A percentile compares a stretch with the other conserved stretches of the same genome.
Conservation (phyloP, 2,329 filamentous ascomycete genomes). For the Xylaria sp. region DNA sequence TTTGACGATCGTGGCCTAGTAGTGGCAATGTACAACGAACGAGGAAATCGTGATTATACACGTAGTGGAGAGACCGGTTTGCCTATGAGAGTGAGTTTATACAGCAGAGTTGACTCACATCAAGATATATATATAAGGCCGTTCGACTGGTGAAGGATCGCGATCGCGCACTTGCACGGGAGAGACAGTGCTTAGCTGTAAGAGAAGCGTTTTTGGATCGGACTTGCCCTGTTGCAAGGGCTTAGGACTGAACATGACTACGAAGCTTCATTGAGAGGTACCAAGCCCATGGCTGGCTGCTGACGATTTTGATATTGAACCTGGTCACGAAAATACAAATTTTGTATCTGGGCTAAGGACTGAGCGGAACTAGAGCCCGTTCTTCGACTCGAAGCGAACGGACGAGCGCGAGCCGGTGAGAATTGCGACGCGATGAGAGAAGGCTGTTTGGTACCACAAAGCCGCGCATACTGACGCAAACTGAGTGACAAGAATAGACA, state of each 20-base stretch:
- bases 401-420: not conserved
- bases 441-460: not conserved
- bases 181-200: not conserved
- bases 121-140: conserved; percentile 14
- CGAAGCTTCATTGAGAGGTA: conserved; percentile 14
- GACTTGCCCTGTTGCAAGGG: conserved; percentile 4
- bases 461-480: not conserved
- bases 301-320: conserved; percentile 20
- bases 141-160: conserved; percentile 13
- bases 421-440: not conserved
- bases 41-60: conserved; percentile 33
- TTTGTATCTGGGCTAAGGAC: conserved; percentile 15
- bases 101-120: not conserved
- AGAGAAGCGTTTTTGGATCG: conserved; percentile 28
- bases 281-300: conserved; percentile 25
- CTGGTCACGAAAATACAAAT: conserved; percentile 16
- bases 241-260: conserved; percentile 9
- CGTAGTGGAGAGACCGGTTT: conserved; percentile 9
- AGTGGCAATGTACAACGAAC: conserved; percentile 25
- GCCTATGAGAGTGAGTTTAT: not conserved
- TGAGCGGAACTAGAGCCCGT: conserved; percentile 4
- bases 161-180: not conserved
- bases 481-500: not conserved
- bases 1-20: conserved; percentile 17
- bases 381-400: not conserved